Evolutionary conservation across 495 filamentous ascomycete species (phyloP).

Genomic region (Xanthoparmelia taractica): DNA sequence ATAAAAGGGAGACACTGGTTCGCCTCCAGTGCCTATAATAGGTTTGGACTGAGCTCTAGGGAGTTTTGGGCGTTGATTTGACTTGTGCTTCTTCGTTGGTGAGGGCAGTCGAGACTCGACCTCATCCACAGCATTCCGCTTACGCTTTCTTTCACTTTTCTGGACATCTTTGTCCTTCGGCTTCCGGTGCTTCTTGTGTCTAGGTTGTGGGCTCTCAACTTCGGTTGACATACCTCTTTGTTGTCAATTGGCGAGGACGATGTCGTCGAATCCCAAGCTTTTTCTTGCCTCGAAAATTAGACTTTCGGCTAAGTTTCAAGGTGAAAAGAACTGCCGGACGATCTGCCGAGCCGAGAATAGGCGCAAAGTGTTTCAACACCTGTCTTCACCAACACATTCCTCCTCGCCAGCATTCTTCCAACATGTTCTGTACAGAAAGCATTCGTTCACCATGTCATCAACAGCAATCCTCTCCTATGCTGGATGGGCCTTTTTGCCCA

Average conservation of each 20-base stretch:
- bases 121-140: conserved; percentile 42
- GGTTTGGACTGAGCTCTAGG: conserved; percentile 2
- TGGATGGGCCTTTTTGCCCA: conserved; percentile 75
- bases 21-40: not conserved
- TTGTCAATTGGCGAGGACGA: not conserved
- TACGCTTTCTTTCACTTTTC: conserved; percentile 49
- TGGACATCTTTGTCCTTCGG: conserved; percentile 21
- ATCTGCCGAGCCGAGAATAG: not conserved
- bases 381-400: conserved; percentile 2
- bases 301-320: not conserved
- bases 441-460: conserved; percentile 7
- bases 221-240: conserved; percentile 2
- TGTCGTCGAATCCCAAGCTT: not conserved
- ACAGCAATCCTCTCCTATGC: conserved; percentile 57
- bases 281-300: not conserved
- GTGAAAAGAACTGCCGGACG: too few species aligned
- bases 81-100: conserved; percentile 41
- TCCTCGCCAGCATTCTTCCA: not conserved
- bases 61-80: conserved; percentile 8
- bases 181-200: conserved; percentile 17
- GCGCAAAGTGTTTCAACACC: conserved; percentile 4
- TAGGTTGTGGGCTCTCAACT: conserved; percentile 6
- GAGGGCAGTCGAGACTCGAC: conserved; percentile 23
- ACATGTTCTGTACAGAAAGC: not conserved
- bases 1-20: conserved; percentile 48